Base-by-base conservation (phyloP, 1,139 yeast species). In the Candida tunisiensis region DNA sequence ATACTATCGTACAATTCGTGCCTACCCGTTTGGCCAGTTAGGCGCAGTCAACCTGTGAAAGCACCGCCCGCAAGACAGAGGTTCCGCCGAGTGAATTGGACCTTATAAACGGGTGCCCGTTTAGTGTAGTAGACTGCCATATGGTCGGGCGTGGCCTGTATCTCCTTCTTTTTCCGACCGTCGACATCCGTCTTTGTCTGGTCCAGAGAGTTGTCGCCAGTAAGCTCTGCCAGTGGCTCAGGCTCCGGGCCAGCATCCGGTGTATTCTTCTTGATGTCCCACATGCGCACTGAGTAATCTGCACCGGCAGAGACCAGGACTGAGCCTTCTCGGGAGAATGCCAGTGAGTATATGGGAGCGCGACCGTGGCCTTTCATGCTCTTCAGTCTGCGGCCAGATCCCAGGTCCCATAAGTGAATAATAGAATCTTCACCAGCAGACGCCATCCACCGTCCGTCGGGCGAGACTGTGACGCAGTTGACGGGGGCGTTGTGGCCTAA, bases 401-500 rank as follows among this genome's bases (percentile, higher is more conserved):
- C 94, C 29, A 80, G 72, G 55, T 91, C 98, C 94, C 96, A 91
- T 24, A 91, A 64, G 45, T 78, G 78, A 25, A 91, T 78, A 13
- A 77, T 66, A 29, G 83, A 74, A 49, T 85, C 98, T 47, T 85
- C 96, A 26, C 94, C 93, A 8, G 93, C 96, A 34, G 88, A 71
- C 3, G 96, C 95, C 32, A 88, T 58, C 92, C 94, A 80, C 43
- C 95, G 65, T 3, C 99, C 99, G 53, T 88, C 95, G 1, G 96
- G 96, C 1, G 93, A 77, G 7, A 82, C 93, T 1, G 93, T 83
- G 42, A 82, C 61, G 24, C 83, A 66, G 39, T 80, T 78, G 20
- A 91, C 69, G 1, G 95, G 77, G 10, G 88, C 88, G 2, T 91
- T 73, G 44, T 88, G 96, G 1, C 96, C 96, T 53, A 82, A 70